A percentile compares a stretch with the other conserved stretches of the same genome.
These are phyloP conservation scores for Collybia mongolica DNA, from an alignment of 768 basidiomycete genomes.

Conservation along the genomic window DNA sequence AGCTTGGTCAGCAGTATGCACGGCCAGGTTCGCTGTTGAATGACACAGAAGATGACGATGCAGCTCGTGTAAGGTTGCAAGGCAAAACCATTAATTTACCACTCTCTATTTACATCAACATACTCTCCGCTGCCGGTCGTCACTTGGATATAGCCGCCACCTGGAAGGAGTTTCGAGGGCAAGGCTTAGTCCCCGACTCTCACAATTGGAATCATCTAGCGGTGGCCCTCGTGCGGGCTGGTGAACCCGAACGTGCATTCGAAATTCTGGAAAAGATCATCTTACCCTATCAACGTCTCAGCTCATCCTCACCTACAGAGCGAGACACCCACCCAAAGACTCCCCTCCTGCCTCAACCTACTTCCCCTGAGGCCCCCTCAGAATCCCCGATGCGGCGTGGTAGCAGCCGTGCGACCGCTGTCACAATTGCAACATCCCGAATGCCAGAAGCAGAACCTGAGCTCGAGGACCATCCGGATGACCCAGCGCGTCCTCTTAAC, in stretches of 20 bases:
- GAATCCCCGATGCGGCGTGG: conserved; percentile 28
- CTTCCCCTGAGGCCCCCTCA: conserved; percentile 19
- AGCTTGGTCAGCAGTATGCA: conserved; percentile 48
- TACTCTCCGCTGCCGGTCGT: conserved; percentile 60
- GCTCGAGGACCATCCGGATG: conserved; percentile 25
- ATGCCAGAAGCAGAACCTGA: conserved; percentile 11
- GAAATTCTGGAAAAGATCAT: conserved; percentile 78
- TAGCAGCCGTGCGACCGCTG: conserved; percentile 20
- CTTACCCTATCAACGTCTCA: conserved; percentile 49
- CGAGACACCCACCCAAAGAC: conserved; percentile 32
- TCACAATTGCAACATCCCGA: conserved; percentile 14
- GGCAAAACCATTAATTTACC: conserved; percentile 72
- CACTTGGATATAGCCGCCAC: conserved; percentile 59
- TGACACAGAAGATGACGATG: conserved; percentile 14
- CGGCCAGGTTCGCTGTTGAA: conserved; percentile 30
- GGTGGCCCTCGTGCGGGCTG: conserved; percentile 74
- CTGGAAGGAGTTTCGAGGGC: conserved; percentile 63
- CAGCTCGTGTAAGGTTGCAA: conserved; percentile 16
- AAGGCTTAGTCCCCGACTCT: conserved; percentile 78
- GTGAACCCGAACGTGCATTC: conserved; percentile 82
- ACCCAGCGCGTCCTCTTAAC: conserved; percentile 59
- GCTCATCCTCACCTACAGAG: conserved; percentile 13
- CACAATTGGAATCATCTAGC: conserved; percentile 91
- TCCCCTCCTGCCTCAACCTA: conserved; percentile 36
- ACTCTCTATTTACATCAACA: conserved; percentile 80